A percentile compares a stretch with the other conserved stretches of the same genome.
These are phyloP conservation scores for Trichomonas tenax DNA, from an alignment of 208 protist species.

Conservation along the genomic window DNA sequence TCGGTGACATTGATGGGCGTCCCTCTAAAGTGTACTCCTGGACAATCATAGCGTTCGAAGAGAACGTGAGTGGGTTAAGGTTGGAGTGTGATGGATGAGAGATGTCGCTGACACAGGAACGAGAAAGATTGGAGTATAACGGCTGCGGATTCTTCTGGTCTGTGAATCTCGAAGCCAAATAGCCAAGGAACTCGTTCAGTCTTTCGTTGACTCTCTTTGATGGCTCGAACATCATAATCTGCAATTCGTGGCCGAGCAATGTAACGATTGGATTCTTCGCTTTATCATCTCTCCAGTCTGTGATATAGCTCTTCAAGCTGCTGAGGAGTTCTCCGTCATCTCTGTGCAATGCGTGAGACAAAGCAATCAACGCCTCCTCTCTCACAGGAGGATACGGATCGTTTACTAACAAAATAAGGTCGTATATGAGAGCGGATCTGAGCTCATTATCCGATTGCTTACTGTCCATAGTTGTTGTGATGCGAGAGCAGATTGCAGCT, in stretches of 20 bases:
- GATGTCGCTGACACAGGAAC: neutral
- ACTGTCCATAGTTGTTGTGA: neutral
- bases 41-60: neutral
- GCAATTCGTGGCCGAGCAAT: neutral
- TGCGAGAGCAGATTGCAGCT: neutral
- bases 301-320: neutral
- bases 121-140: neutral
- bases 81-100: neutral
- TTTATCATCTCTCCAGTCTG: neutral
- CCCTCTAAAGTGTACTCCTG: neutral
- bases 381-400: neutral
- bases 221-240: neutral
- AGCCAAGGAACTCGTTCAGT: neutral
- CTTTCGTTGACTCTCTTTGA: neutral
- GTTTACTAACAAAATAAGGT: neutral
- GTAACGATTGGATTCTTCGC: neutral
- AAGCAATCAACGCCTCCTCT: neutral
- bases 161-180: neutral
- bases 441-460: neutral
- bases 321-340: neutral
- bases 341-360: neutral
- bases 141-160: neutral
- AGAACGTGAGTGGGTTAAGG: neutral
- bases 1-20: neutral
- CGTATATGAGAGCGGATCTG: neutral